These are phyloP conservation scores for Grammothele lineata DNA, from an alignment of 768 basidiomycete genomes.

Conservation along the genomic window DNA sequence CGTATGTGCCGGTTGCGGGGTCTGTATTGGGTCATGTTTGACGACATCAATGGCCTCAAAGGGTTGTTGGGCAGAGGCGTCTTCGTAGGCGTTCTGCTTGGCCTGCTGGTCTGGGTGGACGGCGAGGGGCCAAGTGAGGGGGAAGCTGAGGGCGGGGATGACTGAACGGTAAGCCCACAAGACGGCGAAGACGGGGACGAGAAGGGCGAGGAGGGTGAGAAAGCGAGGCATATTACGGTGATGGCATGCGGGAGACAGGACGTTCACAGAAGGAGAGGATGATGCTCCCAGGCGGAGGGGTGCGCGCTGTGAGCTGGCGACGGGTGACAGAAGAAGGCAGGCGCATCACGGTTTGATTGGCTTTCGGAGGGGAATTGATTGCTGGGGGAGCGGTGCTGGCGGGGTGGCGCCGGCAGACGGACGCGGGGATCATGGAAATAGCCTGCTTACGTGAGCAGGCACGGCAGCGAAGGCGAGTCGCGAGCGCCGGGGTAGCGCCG, in stretches of 20 bases:
- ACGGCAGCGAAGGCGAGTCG: no score
- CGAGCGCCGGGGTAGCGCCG: not conserved
- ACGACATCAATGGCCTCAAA: not conserved
- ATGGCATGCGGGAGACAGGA: no score
- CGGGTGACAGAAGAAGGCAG: no score
- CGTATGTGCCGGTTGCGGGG: no score
- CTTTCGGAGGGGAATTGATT: no score
- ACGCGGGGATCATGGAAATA: no score
- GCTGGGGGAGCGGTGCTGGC: no score
- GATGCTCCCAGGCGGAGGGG: not conserved
- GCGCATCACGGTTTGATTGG: not conserved
- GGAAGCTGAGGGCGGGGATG: conserved; percentile 14
- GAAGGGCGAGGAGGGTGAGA: conserved; percentile 14
- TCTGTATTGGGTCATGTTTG: conserved; percentile 1
- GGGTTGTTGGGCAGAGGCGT: not conserved
- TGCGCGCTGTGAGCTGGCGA: no score
- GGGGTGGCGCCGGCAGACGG: no score
- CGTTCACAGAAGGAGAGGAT: no score
- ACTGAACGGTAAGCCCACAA: conserved; percentile 19
- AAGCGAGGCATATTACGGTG: conserved; percentile 16
- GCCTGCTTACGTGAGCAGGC: no score
- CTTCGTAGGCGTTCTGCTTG: conserved; percentile 8
- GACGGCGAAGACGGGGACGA: conserved; percentile 16
- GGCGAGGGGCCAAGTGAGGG: conserved; percentile 21
- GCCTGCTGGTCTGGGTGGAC: conserved; percentile 17